These are phyloP conservation scores for Pyrenochaeta sp. DNA, from an alignment of 2,329 filamentous ascomycete species.

Conservation along the genomic window DNA sequence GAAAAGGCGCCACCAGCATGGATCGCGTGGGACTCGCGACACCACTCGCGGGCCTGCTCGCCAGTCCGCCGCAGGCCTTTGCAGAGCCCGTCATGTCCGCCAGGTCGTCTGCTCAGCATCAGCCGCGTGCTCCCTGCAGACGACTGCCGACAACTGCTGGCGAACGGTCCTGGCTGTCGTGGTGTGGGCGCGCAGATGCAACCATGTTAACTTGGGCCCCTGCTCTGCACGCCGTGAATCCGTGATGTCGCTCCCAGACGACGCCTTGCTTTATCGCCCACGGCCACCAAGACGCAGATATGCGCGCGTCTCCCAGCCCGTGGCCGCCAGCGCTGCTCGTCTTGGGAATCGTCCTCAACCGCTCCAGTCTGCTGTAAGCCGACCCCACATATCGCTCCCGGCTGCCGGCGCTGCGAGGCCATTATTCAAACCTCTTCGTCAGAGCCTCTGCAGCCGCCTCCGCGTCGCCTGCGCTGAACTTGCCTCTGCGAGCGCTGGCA, in stretches of 20 bases:
- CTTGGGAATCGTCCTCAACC: too few species aligned
- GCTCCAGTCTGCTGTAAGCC: too few species aligned
- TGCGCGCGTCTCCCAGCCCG: constrained; percentile 19
- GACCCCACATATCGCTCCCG: constrained; percentile 24
- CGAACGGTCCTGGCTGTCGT: neutral
- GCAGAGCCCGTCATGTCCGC: too few species aligned
- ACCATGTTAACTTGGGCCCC: too few species aligned
- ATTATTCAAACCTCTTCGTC: constrained; percentile 30
- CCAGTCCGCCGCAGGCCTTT: constrained; percentile 19
- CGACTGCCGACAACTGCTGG: neutral
- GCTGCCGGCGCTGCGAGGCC: constrained; percentile 14
- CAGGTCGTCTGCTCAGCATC: constrained; percentile 17
- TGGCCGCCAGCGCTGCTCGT: too few species aligned
- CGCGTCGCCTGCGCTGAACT: neutral
- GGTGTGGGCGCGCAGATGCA: neutral
- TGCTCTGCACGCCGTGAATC: too few species aligned
- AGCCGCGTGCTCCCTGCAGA: constrained; percentile 26
- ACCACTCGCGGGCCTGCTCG: constrained; percentile 4
- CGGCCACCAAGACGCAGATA: constrained; percentile 4
- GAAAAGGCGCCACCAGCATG: constrained; percentile 23
- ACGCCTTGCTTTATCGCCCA: constrained; percentile 2
- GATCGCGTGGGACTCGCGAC: constrained; percentile 19
- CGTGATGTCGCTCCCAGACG: neutral
- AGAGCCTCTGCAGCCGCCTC: constrained; percentile 4
- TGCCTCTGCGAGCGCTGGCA: constrained; percentile 2